phyloP scores from a whole-genome alignment of 148 eudicot species.

The Simmondsia chinensis region DNA sequence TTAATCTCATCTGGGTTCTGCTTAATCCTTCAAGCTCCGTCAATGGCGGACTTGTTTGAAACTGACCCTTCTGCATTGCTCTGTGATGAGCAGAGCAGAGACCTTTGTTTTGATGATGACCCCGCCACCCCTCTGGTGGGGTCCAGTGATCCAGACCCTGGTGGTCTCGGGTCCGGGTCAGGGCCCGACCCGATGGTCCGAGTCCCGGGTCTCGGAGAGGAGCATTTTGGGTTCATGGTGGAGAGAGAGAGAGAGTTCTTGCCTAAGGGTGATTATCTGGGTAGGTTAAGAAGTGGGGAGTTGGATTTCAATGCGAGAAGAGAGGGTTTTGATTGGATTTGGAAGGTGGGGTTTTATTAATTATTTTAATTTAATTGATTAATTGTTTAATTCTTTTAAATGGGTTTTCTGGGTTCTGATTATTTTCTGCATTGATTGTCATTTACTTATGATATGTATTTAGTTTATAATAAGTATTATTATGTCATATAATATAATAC shows the following conservation, averaged over 20 bases:
- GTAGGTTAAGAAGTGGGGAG: slow-evolving; percentile 45
- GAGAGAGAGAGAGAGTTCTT: slow-evolving; percentile 44
- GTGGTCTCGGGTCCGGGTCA: neutral
- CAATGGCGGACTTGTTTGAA: slow-evolving; percentile 46
- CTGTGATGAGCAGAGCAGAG: slow-evolving; percentile 39
- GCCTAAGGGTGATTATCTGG: slow-evolving; percentile 57
- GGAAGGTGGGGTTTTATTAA: slow-evolving; percentile 37
- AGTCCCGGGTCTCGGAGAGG: slow-evolving; percentile 35
- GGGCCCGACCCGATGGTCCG: slow-evolving; percentile 27
- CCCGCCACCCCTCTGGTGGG: no score
- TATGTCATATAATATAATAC: no score
- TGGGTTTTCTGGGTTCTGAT: slow-evolving; percentile 1
- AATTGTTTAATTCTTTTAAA: neutral
- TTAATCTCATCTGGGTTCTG: slow-evolving; percentile 8
- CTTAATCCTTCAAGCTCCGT: slow-evolving; percentile 5
- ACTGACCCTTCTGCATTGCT: slow-evolving; percentile 22
- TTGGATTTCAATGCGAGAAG: slow-evolving; percentile 45
- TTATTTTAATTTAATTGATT: no score
- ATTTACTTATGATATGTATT: no score
- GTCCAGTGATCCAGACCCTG: neutral
- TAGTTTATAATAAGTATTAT: no score
- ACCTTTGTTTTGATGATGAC: slow-evolving; percentile 49
- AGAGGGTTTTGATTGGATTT: slow-evolving; percentile 82
- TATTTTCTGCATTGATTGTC: neutral
- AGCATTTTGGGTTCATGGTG: slow-evolving; percentile 35